A percentile compares a stretch with the other conserved stretches of the same genome.
phyloP scores from a whole-genome alignment of 2,329 filamentous ascomycete species.

The Aspergillaceae sp. region DNA sequence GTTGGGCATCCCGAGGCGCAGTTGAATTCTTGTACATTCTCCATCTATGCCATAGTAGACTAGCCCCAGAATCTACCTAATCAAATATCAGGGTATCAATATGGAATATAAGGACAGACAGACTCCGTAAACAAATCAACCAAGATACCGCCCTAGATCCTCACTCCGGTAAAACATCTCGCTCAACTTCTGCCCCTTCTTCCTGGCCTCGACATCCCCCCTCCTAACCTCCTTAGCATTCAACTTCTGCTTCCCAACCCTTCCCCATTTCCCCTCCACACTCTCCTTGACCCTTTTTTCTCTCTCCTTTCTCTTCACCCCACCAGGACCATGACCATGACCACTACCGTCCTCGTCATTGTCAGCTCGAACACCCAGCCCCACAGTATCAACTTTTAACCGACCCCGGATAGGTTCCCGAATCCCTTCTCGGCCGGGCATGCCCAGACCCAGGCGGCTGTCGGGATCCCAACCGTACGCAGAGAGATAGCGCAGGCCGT shows the following conservation, averaged over 20 bases:
- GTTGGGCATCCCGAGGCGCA: slow-evolving; percentile 11
- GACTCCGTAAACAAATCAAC: slow-evolving; percentile 15
- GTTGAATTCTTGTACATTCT: not conserved
- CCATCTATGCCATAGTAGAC: not conserved
- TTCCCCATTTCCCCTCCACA: slow-evolving; percentile 8
- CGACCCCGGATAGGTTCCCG: slow-evolving; percentile 64
- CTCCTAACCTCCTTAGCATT: slow-evolving; percentile 64
- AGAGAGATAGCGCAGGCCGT: slow-evolving; percentile 48
- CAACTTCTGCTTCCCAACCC: slow-evolving; percentile 43
- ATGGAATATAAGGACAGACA: not conserved
- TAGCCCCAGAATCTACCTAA: not conserved
- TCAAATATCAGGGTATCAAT: slow-evolving; percentile 1
- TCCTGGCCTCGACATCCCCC: slow-evolving; percentile 53
- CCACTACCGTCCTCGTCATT: slow-evolving; percentile 17
- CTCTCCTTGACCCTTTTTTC: slow-evolving; percentile 7
- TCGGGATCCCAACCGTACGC: slow-evolving; percentile 55
- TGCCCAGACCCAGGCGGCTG: slow-evolving; percentile 60
- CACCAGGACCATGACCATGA: slow-evolving; percentile 11
- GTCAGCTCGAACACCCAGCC: slow-evolving; percentile 52
- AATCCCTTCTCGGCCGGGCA: slow-evolving; percentile 58
- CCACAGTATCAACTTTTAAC: slow-evolving; percentile 65
- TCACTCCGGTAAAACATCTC: slow-evolving; percentile 65
- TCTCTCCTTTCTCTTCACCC: slow-evolving; percentile 21
- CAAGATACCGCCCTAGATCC: slow-evolving; percentile 68
- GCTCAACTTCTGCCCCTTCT: slow-evolving; percentile 54